Percentiles rank a stretch among this genome's conserved stretches.
These are phyloP conservation scores for Tricholomella constricta DNA, from an alignment of 768 basidiomycete genomes.

Conservation along the genomic window DNA sequence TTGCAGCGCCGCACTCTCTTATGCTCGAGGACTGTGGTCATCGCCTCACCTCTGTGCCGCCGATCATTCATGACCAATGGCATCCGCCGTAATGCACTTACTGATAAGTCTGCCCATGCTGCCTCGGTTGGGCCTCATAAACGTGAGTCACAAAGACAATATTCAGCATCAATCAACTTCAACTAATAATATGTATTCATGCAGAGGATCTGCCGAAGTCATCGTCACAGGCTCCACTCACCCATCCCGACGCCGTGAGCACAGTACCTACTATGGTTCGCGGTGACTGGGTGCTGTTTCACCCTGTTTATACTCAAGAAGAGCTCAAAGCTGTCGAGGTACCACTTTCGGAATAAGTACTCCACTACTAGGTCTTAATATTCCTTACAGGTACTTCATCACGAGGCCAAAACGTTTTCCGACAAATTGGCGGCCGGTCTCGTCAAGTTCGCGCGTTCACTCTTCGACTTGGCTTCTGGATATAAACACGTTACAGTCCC, in stretches of 20 bases:
- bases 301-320: slow-evolving; percentile 83
- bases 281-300: slow-evolving; percentile 91
- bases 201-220: slow-evolving; percentile 18
- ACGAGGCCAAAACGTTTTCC: slow-evolving; percentile 58
- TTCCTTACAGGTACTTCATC: slow-evolving; percentile 62
- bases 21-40: slow-evolving; percentile 8
- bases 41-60: slow-evolving; percentile 10
- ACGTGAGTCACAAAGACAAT: slow-evolving; percentile 15
- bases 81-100: slow-evolving; percentile 16
- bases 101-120: slow-evolving; percentile 18
- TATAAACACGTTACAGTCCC: slow-evolving; percentile 80
- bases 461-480: slow-evolving; percentile 83
- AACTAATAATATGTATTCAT: neutral
- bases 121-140: slow-evolving; percentile 21
- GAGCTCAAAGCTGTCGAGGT: slow-evolving; percentile 78
- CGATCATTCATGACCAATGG: slow-evolving; percentile 19
- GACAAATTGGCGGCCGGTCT: slow-evolving; percentile 75
- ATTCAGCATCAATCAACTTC: neutral
- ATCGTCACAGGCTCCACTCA: slow-evolving; percentile 30
- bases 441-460: slow-evolving; percentile 58
- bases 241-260: slow-evolving; percentile 48
- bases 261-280: slow-evolving; percentile 56
- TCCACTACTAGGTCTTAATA: neutral
- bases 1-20: slow-evolving; percentile 11
- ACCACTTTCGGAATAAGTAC: slow-evolving; percentile 13